Conservation (phyloP, 192 early-diverging fungal species). For the Mortierella antarctica region DNA sequence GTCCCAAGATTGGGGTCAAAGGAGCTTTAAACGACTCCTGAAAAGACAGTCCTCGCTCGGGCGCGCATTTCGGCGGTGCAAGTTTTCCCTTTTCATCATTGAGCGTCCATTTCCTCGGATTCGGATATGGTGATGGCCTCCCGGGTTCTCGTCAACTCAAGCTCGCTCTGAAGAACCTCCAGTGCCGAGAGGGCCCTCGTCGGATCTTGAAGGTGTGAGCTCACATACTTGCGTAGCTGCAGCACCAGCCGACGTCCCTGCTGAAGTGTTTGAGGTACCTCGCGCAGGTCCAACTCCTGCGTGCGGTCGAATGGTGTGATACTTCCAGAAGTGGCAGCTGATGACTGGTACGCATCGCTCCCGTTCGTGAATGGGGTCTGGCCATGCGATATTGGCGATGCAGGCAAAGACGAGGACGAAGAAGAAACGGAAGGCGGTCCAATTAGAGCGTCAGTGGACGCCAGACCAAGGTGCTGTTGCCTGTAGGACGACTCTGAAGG, state of each 20-base stretch:
- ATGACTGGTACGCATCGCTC: too few relatives aligned
- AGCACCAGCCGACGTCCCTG: slow-evolving; percentile 17
- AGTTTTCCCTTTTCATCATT: too few relatives aligned
- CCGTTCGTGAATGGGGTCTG: neutral
- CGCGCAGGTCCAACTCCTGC: neutral
- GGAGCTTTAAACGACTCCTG: too few relatives aligned
- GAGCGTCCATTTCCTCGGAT: neutral
- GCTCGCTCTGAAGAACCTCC: slow-evolving; percentile 14
- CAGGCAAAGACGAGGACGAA: neutral
- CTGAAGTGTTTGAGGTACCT: slow-evolving; percentile 10
- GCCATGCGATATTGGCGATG: neutral
- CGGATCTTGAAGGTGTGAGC: neutral
- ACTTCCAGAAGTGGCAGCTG: neutral
- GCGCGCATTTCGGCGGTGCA: too few relatives aligned
- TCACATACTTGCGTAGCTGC: slow-evolving; percentile 19
- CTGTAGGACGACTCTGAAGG: neutral
- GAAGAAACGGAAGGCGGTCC: neutral
- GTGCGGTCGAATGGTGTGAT: neutral
- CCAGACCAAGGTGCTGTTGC: too few relatives aligned
- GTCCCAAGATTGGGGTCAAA: too few relatives aligned
- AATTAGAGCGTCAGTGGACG: neutral
- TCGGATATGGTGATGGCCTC: slow-evolving; percentile 15
- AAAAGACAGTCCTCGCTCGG: too few relatives aligned
- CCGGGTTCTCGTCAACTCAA: slow-evolving; percentile 13
- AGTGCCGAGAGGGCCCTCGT: slow-evolving; percentile 17